Percentiles rank a stretch among this genome's conserved stretches.
phyloP scores from a whole-genome alignment of 2,329 filamentous ascomycete species.

The Penicillium freii region DNA sequence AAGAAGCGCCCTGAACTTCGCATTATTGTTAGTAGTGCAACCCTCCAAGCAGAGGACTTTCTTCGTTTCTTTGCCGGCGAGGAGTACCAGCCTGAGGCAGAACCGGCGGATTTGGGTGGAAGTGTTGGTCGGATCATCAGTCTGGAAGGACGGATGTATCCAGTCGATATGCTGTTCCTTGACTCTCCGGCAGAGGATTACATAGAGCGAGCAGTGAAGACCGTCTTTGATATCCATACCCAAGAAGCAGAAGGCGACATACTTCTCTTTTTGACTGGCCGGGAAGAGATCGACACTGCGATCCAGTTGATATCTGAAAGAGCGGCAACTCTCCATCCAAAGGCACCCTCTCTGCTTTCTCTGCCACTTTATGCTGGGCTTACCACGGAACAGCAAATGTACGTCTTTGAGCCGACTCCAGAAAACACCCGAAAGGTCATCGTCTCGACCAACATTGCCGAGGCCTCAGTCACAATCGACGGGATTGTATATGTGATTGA shows the following conservation, averaged over 20 bases:
- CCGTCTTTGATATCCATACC: constrained; percentile 82
- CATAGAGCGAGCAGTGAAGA: constrained; percentile 75
- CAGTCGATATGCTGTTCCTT: constrained; percentile 82
- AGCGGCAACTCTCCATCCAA: constrained; percentile 60
- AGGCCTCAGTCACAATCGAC: constrained; percentile 92
- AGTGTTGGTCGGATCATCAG: constrained; percentile 68
- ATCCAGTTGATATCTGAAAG: constrained; percentile 78
- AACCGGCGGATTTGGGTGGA: constrained; percentile 38
- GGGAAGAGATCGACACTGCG: constrained; percentile 84
- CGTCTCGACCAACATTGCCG: constrained; percentile 91
- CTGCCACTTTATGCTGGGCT: constrained; percentile 87
- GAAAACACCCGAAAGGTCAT: constrained; percentile 86
- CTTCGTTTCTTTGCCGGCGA: constrained; percentile 69
- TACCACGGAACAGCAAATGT: constrained; percentile 88
- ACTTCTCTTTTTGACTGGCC: constrained; percentile 84
- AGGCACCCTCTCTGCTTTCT: constrained; percentile 61
- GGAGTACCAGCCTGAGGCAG: constrained; percentile 37
- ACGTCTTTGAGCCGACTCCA: constrained; percentile 81
- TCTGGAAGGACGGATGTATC: constrained; percentile 82
- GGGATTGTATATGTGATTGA: constrained; percentile 91
- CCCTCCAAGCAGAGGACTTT: constrained; percentile 84
- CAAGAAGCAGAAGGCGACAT: constrained; percentile 82
- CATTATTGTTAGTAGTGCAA: constrained; percentile 90
- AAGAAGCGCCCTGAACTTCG: constrained; percentile 76
- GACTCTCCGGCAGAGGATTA: constrained; percentile 80